Base-by-base conservation (phyloP, 306 rosid genomes). In the Acacia acuminata region DNA sequence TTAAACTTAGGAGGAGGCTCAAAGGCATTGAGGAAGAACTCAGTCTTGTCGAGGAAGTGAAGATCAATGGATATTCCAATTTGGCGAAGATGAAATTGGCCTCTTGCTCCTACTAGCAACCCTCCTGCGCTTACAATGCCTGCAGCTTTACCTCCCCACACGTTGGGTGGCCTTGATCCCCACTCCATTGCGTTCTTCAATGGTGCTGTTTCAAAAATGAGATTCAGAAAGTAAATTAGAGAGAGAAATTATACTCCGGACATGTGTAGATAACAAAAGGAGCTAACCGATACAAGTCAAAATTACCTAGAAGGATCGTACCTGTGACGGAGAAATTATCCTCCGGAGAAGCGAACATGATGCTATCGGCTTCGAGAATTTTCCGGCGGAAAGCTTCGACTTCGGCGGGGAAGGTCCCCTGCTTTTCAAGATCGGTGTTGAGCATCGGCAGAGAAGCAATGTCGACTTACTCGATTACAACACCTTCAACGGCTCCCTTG, bases 311-410 rank as follows among this genome's bases (percentile, higher is more conserved):
- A 27, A 20, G 11, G 56, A 36, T 43, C 10, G 8, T 47, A 47
- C 97, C 91, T 2, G 95, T 13, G 48, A 92, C 76, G 34, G 93
- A 92, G 90, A 77, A 91, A 73, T 94, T 92, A 81, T 92, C 92
- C 89, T 94, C 98, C 1, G 97, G 94, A 12, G 97, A 89, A 77
- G 98, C 97, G 14, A 94, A 92, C 64, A 92, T 89, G 80, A 88
- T 0, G 87, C 90, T 75, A 79, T 92, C 88, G 3, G 97, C 94
- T 43, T 83, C 88, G n/a, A 70, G 90, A 86, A 94, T 88, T 79
- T 88, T 86, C 68, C 73, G 51, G 1, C 98, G 96, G 77, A 92
- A 90, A 9, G 93, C 90, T 76, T 94, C 90, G 2, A 94, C 89
- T 60, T 44, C 78, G 4, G 88, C 79, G 2, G 98, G 96, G 63